Evolutionary conservation across 768 basidiomycete species (phyloP).

Genomic region (Macrolepiota albuminosa): DNA sequence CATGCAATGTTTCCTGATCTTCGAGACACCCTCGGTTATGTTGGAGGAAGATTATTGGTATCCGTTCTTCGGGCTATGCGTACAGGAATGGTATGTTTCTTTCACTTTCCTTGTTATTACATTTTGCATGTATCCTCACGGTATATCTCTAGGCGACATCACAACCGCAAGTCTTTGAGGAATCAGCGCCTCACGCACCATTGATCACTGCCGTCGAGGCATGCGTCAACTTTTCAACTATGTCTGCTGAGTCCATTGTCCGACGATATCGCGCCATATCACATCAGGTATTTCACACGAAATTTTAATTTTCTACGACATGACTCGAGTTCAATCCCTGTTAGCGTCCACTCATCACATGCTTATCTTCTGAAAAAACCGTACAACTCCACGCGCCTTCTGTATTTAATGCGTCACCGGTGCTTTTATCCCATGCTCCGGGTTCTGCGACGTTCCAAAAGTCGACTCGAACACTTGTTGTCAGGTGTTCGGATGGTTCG

Average conservation of each 20-base stretch:
- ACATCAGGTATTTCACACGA: conserved; percentile 49
- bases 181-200: conserved; percentile 46
- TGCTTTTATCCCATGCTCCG: conserved; percentile 19
- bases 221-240: conserved; percentile 48
- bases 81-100: conserved; percentile 41
- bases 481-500: conserved; percentile 52
- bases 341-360: conserved; percentile 30
- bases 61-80: conserved; percentile 62
- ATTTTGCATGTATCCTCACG: background rate
- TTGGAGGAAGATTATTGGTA: conserved; percentile 71
- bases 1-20: conserved; percentile 50
- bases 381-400: conserved; percentile 37
- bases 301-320: background rate
- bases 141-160: conserved; percentile 38
- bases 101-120: background rate
- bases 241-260: conserved; percentile 53
- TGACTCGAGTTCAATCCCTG: background rate
- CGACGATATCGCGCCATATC: conserved; percentile 57
- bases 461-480: conserved; percentile 33
- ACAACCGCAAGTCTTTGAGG: conserved; percentile 38
- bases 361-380: conserved; percentile 26
- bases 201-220: conserved; percentile 52
- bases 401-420: conserved; percentile 10
- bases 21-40: conserved; percentile 51
- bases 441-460: conserved; percentile 43